phyloP scores from a whole-genome alignment of 495 filamentous ascomycete species.

The Parmelia sp. region DNA sequence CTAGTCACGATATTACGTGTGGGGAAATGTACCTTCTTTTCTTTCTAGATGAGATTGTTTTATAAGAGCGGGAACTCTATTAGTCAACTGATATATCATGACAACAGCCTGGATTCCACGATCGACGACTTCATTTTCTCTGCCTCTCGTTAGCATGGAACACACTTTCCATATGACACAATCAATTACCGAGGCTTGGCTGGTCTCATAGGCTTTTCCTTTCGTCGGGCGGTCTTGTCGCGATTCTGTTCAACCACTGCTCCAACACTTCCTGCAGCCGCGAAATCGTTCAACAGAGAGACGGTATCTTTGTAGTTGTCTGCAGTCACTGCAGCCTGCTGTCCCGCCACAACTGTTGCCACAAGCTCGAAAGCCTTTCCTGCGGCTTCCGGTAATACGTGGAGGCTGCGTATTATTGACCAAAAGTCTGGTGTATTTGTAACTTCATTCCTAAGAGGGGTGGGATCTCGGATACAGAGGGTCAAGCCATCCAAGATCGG shows the following conservation, averaged over 20 bases:
- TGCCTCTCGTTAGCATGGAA: constrained; percentile 28
- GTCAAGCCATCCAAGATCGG: constrained; percentile 72
- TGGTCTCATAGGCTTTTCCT: constrained; percentile 47
- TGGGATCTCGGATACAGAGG: constrained; percentile 68
- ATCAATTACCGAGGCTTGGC: constrained; percentile 51
- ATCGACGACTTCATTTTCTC: constrained; percentile 67
- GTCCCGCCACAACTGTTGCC: constrained; percentile 55
- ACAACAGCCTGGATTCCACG: constrained; percentile 75
- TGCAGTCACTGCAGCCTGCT: constrained; percentile 71
- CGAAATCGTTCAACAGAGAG: constrained; percentile 80
- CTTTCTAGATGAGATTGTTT: constrained; percentile 87
- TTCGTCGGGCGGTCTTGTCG: constrained; percentile 48
- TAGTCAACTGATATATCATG: constrained; percentile 72
- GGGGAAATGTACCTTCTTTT: constrained; percentile 57
- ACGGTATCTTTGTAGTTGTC: constrained; percentile 93
- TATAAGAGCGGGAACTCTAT: constrained; percentile 76
- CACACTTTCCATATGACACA: constrained; percentile 1
- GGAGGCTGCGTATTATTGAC: constrained; percentile 76
- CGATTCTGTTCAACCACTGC: constrained; percentile 72
- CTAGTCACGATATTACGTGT: neutral
- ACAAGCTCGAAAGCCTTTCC: constrained; percentile 77
- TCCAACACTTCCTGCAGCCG: constrained; percentile 75
- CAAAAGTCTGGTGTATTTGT: constrained; percentile 97
- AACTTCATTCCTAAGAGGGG: constrained; percentile 78
- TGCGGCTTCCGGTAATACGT: constrained; percentile 59